Conservation (phyloP, 345 rosid species). For the Eucalyptus melliodora region DNA sequence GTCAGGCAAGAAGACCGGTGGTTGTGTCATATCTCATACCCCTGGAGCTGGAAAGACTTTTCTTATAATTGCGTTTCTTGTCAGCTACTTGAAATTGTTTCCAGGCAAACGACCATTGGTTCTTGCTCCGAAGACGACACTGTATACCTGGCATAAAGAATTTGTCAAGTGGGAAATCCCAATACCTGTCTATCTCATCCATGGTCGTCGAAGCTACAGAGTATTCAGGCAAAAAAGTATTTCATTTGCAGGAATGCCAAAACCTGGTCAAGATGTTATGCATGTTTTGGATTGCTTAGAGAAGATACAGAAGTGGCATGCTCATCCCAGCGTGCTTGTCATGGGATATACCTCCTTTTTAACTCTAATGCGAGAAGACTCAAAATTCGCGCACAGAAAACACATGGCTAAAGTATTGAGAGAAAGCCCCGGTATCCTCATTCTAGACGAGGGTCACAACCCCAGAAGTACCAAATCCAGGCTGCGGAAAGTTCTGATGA, state of each 20-base stretch:
- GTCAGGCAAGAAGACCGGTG: conserved; percentile 44
- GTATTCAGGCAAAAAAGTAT: conserved; percentile 25
- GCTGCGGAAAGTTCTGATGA: conserved; percentile 84
- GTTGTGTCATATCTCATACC: conserved; percentile 89
- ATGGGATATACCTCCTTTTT: conserved; percentile 93
- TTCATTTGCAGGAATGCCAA: conserved; percentile 33
- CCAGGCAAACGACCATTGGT: conserved; percentile 78
- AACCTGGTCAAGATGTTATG: conserved; percentile 71
- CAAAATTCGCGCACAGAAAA: conserved; percentile 64
- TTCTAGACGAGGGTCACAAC: conserved; percentile 91
- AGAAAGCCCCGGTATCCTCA: conserved; percentile 77
- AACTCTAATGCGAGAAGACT: conserved; percentile 79
- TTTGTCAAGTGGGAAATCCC: conserved; percentile 87
- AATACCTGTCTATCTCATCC: conserved; percentile 75
- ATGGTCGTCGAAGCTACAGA: conserved; percentile 65
- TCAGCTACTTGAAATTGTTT: conserved; percentile 77
- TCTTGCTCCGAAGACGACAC: conserved; percentile 92
- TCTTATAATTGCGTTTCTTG: conserved; percentile 80
- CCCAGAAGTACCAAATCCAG: conserved; percentile 92
- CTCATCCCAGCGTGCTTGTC: conserved; percentile 85
- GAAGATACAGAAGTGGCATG: conserved; percentile 89
- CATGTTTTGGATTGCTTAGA: conserved; percentile 84
- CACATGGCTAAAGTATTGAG: conserved; percentile 82
- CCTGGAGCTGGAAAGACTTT: conserved; percentile 96
- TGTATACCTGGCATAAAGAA: conserved; percentile 94